These are phyloP conservation scores for Boletellus sp. DNA, from an alignment of 768 basidiomycete species.

Conservation along the genomic window DNA sequence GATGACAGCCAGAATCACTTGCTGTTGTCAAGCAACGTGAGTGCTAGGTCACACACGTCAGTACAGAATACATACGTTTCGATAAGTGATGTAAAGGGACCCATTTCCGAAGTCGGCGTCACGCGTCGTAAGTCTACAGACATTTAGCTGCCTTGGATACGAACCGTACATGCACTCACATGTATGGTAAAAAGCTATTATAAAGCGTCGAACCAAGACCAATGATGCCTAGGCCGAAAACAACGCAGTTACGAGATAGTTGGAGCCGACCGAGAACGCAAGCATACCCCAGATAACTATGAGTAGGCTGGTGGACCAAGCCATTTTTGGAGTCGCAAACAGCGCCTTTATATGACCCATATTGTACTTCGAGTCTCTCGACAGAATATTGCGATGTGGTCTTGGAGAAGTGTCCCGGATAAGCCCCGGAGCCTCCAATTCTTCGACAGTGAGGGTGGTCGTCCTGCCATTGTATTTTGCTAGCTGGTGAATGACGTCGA, in stretches of 20 bases:
- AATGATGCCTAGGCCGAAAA: slow-evolving; percentile 50
- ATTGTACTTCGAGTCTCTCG: slow-evolving; percentile 41
- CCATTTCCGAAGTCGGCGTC: slow-evolving; percentile 70
- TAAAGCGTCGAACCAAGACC: slow-evolving; percentile 73
- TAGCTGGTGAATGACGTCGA: slow-evolving; percentile 44
- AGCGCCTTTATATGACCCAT: slow-evolving; percentile 51
- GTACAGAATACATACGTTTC: slow-evolving; percentile 46
- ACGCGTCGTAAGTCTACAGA: slow-evolving; percentile 46
- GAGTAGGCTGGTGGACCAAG: slow-evolving; percentile 61
- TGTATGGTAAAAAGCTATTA: slow-evolving; percentile 50
- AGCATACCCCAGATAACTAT: slow-evolving; percentile 46
- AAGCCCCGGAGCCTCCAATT: slow-evolving; percentile 37
- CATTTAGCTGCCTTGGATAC: neutral
- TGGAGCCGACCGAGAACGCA: neutral
- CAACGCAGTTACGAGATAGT: neutral
- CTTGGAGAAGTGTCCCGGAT: slow-evolving; percentile 5
- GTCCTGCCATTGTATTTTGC: slow-evolving; percentile 48
- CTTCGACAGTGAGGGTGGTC: slow-evolving; percentile 40
- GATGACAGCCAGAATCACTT: slow-evolving; percentile 64
- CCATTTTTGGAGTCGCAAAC: slow-evolving; percentile 61
- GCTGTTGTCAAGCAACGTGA: slow-evolving; percentile 35
- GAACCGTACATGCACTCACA: slow-evolving; percentile 33
- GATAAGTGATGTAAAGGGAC: slow-evolving; percentile 66
- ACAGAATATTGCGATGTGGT: slow-evolving; percentile 27
- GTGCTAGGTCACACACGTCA: neutral